These are phyloP conservation scores for Curvularia lunata DNA, from an alignment of 2,329 filamentous ascomycete species.

Conservation along the genomic window DNA sequence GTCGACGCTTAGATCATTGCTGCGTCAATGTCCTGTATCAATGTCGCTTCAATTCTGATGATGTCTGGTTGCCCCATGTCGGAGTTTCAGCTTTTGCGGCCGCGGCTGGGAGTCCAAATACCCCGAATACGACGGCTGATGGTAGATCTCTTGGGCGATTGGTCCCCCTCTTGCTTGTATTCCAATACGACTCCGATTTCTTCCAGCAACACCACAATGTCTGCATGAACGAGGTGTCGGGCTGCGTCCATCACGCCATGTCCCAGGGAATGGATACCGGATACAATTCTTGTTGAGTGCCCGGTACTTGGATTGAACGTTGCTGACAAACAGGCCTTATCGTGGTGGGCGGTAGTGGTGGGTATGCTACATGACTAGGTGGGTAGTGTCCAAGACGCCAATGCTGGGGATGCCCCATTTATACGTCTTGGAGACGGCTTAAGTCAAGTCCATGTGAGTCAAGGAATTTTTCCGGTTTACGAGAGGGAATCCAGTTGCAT, in stretches of 20 bases:
- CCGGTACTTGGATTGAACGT: conserved; percentile 38
- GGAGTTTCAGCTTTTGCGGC: conserved; percentile 65
- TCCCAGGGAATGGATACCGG: conserved; percentile 65
- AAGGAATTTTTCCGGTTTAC: conserved; percentile 1
- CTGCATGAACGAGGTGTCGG: conserved; percentile 73
- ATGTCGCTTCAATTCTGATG: conserved; percentile 54
- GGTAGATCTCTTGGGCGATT: conserved; percentile 53
- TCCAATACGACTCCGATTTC: conserved; percentile 78
- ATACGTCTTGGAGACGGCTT: conserved; percentile 8
- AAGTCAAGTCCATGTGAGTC: conserved; percentile 1
- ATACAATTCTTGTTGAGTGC: conserved; percentile 62
- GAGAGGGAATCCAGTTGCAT: background rate
- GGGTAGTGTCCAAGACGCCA: conserved; percentile 12
- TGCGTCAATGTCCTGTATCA: conserved; percentile 61
- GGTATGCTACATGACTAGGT: conserved; percentile 10
- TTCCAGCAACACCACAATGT: conserved; percentile 69
- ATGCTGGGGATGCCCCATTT: conserved; percentile 16
- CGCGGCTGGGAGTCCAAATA: conserved; percentile 66
- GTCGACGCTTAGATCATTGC: conserved; percentile 69
- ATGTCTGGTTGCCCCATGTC: background rate
- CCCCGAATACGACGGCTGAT: conserved; percentile 17
- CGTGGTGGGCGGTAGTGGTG: conserved; percentile 7
- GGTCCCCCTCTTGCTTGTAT: conserved; percentile 73
- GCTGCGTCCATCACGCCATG: conserved; percentile 68
- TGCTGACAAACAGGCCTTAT: conserved; percentile 30